Base-by-base conservation (phyloP, 108 stramenopile species). In the Cyclotella baltica region DNA sequence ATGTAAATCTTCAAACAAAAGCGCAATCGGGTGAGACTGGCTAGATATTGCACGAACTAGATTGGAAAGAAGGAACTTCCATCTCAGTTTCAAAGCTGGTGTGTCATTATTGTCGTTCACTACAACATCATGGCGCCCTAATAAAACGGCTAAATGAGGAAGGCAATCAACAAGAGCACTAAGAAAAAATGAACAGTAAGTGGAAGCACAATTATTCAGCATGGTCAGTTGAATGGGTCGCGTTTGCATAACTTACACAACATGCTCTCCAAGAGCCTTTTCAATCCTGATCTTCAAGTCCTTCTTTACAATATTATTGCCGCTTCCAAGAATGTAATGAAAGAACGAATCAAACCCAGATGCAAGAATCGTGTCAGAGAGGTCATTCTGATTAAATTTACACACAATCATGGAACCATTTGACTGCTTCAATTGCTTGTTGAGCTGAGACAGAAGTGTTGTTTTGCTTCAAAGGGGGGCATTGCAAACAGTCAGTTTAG, bases 261-360 rank as follows among this genome's bases (percentile, higher is more conserved):
- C 67, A n/a, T 36, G 51, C n/a, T 29, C 51, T 33, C 68, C 75
- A n/a, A 76, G 43, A 3, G 55, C 19, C 11, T 76, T 56, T 13
- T 46, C 28, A 23, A 76, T 76, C 18, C 58, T 28, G 0, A 20
- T 30, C 33, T 70, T 69, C 67, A 76, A 11, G 18, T 61, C 23
- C 19, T 43, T 22, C 18, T 20, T 38, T 16, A 53, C 57, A 25
- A 18, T 29, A 33, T 25, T 6, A 51, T 70, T 40, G 35, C 46
- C 48, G 15, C 29, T 31, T 20, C 52, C 50, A 51, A 48, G 6
- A 16, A 73, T 35, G 1, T 58, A 27, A 1, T 35, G 40, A 46
- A 70, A 59, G 34, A 76, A 76, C n/a, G n/a, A n/a, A n/a, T n/a
- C n/a, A n/a, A n/a, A n/a, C n/a, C n/a, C n/a, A n/a, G n/a, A n/a